These are phyloP conservation scores for Cruciata laevipes DNA, from an alignment of 257 asterid species.

Conservation along the genomic window DNA sequence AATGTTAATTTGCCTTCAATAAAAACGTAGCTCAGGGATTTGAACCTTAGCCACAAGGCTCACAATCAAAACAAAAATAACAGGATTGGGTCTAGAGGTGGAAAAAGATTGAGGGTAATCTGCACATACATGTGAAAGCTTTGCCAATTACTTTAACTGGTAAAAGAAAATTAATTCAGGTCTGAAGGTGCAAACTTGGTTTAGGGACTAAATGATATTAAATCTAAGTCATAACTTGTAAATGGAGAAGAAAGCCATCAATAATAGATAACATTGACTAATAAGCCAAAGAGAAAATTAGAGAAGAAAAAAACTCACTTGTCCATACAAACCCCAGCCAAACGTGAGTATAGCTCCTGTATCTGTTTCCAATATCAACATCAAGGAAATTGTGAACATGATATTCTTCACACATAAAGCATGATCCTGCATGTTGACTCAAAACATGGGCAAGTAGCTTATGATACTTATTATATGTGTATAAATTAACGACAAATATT, in stretches of 20 bases:
- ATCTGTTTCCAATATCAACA: slow-evolving; percentile 43
- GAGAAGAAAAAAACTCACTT: slow-evolving; percentile 35
- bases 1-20: background rate
- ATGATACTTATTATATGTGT: background rate
- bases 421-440: background rate
- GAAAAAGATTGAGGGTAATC: background rate
- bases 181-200: slow-evolving; percentile 1
- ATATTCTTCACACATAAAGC: background rate
- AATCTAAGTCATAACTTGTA: background rate
- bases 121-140: background rate
- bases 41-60: background rate
- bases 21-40: background rate
- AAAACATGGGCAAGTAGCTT: background rate
- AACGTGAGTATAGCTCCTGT: slow-evolving; percentile 87
- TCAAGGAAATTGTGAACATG: background rate
- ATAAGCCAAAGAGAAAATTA: background rate
- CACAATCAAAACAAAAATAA: background rate
- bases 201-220: background rate
- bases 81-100: background rate
- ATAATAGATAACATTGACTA: background rate
- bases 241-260: background rate
- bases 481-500: background rate
- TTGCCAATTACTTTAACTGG: background rate
- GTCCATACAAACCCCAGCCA: slow-evolving; percentile 99
- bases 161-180: background rate